phyloP scores from a whole-genome alignment of 2,329 filamentous ascomycete genomes.

The Fusarium fracticaudum region DNA sequence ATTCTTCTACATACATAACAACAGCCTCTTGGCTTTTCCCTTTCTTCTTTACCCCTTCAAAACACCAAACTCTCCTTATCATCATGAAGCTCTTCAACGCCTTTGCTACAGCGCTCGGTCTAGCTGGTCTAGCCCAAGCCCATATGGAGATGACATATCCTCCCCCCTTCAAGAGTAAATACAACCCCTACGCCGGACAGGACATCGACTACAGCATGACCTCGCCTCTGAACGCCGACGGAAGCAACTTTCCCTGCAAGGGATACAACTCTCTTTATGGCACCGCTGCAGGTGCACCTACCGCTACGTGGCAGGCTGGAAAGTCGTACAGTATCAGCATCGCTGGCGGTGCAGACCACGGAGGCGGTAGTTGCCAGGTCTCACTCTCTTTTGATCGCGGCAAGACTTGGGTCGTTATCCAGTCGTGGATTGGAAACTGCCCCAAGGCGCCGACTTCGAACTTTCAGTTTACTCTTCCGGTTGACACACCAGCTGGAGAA shows the following conservation, averaged over 20 bases:
- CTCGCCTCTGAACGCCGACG: slow-evolving; percentile 67
- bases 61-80: neutral
- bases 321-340: slow-evolving; percentile 70
- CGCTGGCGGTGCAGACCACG: slow-evolving; percentile 68
- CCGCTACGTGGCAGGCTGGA: slow-evolving; percentile 72
- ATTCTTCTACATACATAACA: neutral
- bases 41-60: neutral
- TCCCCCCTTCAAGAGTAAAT: slow-evolving; percentile 61
- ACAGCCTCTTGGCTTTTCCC: neutral
- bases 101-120: slow-evolving; percentile 52
- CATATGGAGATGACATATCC: slow-evolving; percentile 66
- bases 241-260: slow-evolving; percentile 80
- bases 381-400: slow-evolving; percentile 78
- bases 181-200: slow-evolving; percentile 56
- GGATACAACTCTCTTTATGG: slow-evolving; percentile 62
- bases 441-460: slow-evolving; percentile 54
- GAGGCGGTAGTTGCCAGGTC: slow-evolving; percentile 79
- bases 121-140: slow-evolving; percentile 55
- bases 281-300: slow-evolving; percentile 59
- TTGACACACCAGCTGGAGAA: slow-evolving; percentile 52
- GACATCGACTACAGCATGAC: slow-evolving; percentile 77
- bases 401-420: slow-evolving; percentile 72
- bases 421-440: slow-evolving; percentile 65
- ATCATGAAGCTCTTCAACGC: slow-evolving; percentile 20
- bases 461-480: slow-evolving; percentile 73